Evolutionary conservation across 352 stramenopile genomes (phyloP).

Genomic region (Halophytophthora polymorphica): DNA sequence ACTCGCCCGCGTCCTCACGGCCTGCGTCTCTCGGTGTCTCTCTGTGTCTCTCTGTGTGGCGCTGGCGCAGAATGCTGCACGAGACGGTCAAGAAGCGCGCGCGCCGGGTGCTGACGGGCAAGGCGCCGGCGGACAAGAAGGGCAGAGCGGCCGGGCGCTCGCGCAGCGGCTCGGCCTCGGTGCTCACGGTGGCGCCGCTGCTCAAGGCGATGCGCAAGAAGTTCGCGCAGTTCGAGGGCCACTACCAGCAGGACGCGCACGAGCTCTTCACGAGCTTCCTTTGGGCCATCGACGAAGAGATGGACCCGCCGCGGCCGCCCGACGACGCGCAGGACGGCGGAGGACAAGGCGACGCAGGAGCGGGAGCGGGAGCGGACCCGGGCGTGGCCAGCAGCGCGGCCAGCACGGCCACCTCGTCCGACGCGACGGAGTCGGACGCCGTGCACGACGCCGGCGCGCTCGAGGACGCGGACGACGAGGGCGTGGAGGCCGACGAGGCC

Average conservation of each 20-base stretch:
- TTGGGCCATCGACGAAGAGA: conserved; percentile 79
- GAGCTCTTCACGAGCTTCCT: conserved; percentile 94
- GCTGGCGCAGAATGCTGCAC: conserved; percentile 40
- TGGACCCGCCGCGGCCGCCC: conserved; percentile 33
- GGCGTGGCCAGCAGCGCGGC: conserved; percentile 20
- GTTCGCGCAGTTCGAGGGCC: conserved; percentile 92
- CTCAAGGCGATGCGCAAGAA: conserved; percentile 72
- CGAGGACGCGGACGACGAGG: conserved; percentile 11
- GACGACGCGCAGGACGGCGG: conserved; percentile 7
- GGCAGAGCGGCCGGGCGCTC: conserved; percentile 17
- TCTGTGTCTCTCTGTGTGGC: conserved; percentile 3
- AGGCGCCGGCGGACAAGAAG: conserved; percentile 15
- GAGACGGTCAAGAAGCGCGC: conserved; percentile 59
- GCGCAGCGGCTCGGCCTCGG: conserved; percentile 30
- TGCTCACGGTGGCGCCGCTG: conserved; percentile 56
- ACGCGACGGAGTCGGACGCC: conserved; percentile 23
- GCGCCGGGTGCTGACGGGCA: conserved; percentile 20
- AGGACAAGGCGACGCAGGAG: background rate
- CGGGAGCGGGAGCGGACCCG: background rate
- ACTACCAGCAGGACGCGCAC: conserved; percentile 96
- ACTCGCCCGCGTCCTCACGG: background rate
- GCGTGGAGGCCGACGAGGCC: conserved; percentile 14
- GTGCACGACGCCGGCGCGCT: conserved; percentile 16
- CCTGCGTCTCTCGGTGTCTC: conserved; percentile 1
- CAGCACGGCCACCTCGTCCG: conserved; percentile 27